phyloP scores from a whole-genome alignment of 2,329 filamentous ascomycete species.

The Apiospora koreana region DNA sequence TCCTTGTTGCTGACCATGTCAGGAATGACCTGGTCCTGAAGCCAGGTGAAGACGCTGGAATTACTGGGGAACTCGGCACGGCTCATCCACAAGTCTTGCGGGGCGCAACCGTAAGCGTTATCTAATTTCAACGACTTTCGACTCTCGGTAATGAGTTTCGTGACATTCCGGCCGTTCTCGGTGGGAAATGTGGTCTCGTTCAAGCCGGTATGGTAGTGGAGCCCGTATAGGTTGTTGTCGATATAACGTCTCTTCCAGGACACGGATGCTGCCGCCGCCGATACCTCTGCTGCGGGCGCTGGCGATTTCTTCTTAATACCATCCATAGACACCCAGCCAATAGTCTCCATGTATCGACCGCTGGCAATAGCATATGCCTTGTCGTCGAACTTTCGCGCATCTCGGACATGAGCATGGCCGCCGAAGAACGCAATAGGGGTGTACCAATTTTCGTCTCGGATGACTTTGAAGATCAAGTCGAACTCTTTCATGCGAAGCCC shows the following conservation, averaged over 20 bases:
- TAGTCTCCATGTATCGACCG: slow-evolving; percentile 91
- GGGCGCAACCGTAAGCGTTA: slow-evolving; percentile 78
- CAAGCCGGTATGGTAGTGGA: slow-evolving; percentile 77
- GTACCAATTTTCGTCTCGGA: slow-evolving; percentile 75
- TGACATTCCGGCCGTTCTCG: slow-evolving; percentile 71
- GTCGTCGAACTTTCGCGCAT: slow-evolving; percentile 77
- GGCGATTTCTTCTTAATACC: slow-evolving; percentile 50
- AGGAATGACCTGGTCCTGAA: slow-evolving; percentile 75
- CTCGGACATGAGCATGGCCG: slow-evolving; percentile 86
- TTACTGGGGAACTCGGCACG: slow-evolving; percentile 72
- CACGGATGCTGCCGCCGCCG: slow-evolving; percentile 39
- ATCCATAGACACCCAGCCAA: slow-evolving; percentile 88
- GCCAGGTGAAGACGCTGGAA: slow-evolving; percentile 79
- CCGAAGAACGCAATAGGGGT: slow-evolving; percentile 91
- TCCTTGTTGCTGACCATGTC: slow-evolving; percentile 59
- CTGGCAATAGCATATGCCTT: slow-evolving; percentile 80
- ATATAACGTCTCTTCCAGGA: slow-evolving; percentile 82
- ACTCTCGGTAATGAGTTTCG: slow-evolving; percentile 66
- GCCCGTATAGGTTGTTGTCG: slow-evolving; percentile 87
- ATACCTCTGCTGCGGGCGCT: slow-evolving; percentile 25
- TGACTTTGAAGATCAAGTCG: slow-evolving; percentile 73
- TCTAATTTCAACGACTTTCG: slow-evolving; percentile 73
- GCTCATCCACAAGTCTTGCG: slow-evolving; percentile 78
- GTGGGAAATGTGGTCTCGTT: slow-evolving; percentile 76
- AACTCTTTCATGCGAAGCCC: slow-evolving; percentile 81